Conservation (phyloP, 2,329 filamentous ascomycete genomes). For the Aspergillus fumigatus region DNA sequence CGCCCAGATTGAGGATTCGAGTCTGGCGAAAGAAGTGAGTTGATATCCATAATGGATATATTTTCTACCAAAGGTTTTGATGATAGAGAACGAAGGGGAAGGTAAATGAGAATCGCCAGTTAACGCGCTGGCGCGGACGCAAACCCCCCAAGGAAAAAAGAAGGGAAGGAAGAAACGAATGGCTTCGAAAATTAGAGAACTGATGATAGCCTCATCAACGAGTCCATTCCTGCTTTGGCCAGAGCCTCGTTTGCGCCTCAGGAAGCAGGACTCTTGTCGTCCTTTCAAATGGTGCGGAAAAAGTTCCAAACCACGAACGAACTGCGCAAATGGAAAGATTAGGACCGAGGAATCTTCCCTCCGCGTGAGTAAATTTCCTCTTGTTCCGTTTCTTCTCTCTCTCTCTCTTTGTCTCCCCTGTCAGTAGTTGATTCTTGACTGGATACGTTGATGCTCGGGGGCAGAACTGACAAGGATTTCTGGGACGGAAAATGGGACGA, state of each 20-base stretch:
- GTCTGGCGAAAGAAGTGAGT: conserved; percentile 43
- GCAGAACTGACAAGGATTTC: background rate
- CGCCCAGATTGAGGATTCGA: conserved; percentile 35
- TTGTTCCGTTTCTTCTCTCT: background rate
- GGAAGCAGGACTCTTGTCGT: conserved; percentile 3
- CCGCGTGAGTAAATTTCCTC: background rate
- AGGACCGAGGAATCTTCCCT: background rate
- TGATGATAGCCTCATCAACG: conserved; percentile 27
- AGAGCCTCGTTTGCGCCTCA: conserved; percentile 21
- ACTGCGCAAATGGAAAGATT: background rate
- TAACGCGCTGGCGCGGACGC: conserved; percentile 10
- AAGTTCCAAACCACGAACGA: background rate
- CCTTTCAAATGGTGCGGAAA: background rate
- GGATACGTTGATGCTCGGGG: background rate
- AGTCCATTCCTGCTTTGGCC: conserved; percentile 33
- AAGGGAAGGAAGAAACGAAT: conserved; percentile 1
- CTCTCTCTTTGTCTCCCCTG: background rate
- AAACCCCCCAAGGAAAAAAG: conserved; percentile 1
- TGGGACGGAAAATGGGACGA: background rate
- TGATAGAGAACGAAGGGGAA: conserved; percentile 1
- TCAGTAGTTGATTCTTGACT: background rate
- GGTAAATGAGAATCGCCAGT: background rate
- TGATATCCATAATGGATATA: conserved; percentile 41
- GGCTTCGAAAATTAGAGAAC: conserved; percentile 20
- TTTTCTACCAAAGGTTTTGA: background rate